Evolutionary conservation across 1,284 basidiomycete genomes (phyloP).

Genomic region (Moesziomyces parantarcticus): DNA sequence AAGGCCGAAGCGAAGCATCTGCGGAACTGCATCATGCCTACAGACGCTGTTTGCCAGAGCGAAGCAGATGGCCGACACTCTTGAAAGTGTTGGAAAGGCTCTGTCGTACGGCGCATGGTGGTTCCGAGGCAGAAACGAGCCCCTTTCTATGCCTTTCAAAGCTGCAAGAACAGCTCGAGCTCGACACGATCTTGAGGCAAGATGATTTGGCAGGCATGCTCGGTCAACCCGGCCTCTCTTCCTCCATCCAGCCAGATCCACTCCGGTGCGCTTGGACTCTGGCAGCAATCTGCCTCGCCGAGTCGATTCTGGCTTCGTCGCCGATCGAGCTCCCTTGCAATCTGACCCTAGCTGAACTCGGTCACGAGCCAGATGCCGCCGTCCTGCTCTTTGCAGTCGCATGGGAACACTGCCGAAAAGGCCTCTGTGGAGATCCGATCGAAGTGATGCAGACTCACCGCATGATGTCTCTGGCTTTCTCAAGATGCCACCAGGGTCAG

Average conservation of each 20-base stretch:
- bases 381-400: conserved; percentile 4
- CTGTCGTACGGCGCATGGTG: conserved; percentile 1
- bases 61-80: conserved; percentile 2
- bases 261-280: too few relatives aligned
- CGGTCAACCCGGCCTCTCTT: neutral
- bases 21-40: conserved; percentile 1
- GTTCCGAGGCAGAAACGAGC: neutral
- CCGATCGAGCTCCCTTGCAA: conserved; percentile 6
- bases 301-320: neutral
- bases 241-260: too few relatives aligned
- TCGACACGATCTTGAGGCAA: neutral
- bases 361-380: neutral
- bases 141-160: conserved; percentile 3
- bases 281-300: too few relatives aligned
- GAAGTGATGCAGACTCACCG: conserved; percentile 13
- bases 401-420: conserved; percentile 5
- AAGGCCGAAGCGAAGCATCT: neutral
- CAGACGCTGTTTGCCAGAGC: conserved; percentile 2
- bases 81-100: conserved; percentile 2
- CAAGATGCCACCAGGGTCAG: conserved; percentile 9
- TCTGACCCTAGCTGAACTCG: neutral
- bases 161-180: conserved; percentile 2
- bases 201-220: neutral
- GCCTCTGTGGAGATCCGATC: conserved; percentile 4
- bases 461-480: conserved; percentile 13